phyloP scores from a whole-genome alignment of 805 yeast species.

The Spathaspora arborariae region DNA sequence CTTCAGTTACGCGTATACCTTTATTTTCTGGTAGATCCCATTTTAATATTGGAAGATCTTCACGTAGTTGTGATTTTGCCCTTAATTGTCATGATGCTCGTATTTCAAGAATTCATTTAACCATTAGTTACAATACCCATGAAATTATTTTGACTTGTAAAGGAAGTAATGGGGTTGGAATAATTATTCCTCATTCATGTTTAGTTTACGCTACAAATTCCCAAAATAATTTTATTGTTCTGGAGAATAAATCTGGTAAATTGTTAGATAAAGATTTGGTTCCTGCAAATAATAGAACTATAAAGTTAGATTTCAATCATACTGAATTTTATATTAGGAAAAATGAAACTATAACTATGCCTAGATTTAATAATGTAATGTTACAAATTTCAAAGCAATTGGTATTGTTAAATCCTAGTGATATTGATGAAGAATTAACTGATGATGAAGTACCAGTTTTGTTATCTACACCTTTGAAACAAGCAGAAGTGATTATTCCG shows the following conservation, averaged over 20 bases:
- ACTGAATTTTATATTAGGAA: conserved; percentile 57
- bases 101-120: conserved; percentile 66
- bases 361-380: conserved; percentile 56
- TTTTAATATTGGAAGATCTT: conserved; percentile 64
- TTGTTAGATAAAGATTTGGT: conserved; percentile 15
- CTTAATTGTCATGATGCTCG: conserved; percentile 47
- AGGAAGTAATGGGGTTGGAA: conserved; percentile 78
- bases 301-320: conserved; percentile 37
- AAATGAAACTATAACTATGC: conserved; percentile 63
- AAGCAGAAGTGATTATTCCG: conserved; percentile 3
- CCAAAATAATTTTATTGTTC: conserved; percentile 18
- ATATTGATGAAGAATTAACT: conserved; percentile 40
- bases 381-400: conserved; percentile 70
- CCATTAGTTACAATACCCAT: conserved; percentile 40
- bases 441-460: conserved; percentile 39
- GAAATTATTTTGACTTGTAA: conserved; percentile 60
- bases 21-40: conserved; percentile 35
- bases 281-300: conserved; percentile 15
- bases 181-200: conserved; percentile 55
- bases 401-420: conserved; percentile 47
- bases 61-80: conserved; percentile 51
- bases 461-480: conserved; percentile 9
- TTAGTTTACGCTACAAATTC: conserved; percentile 23
- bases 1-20: conserved; percentile 31
- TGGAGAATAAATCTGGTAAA: conserved; percentile 19